phyloP scores from a whole-genome alignment of 2,329 filamentous ascomycete genomes.

The Diplodia sapinea region DNA sequence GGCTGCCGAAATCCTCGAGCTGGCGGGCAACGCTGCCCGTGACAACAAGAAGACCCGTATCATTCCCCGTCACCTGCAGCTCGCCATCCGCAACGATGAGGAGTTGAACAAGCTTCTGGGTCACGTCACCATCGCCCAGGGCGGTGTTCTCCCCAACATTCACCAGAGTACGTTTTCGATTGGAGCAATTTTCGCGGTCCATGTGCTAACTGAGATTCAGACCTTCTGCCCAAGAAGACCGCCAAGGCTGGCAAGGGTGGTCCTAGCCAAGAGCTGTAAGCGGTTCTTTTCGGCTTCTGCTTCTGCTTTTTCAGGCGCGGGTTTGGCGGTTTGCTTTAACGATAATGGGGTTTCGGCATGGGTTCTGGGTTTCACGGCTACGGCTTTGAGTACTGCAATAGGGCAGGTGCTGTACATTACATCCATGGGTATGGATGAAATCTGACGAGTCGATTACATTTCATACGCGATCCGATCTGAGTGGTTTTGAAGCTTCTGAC shows the following conservation, averaged over 20 bases:
- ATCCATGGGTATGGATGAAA: constrained; percentile 59
- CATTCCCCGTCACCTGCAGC: constrained; percentile 97
- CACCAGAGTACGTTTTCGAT: constrained; percentile 80
- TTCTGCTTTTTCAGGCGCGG: constrained; percentile 55
- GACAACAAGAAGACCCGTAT: constrained; percentile 99
- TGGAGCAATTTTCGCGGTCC: constrained; percentile 15
- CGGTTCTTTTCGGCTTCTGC: constrained; percentile 35
- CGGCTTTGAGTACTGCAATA: constrained; percentile 51
- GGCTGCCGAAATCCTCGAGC: constrained; percentile 96
- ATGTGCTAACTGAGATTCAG: constrained; percentile 60
- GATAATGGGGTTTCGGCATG: constrained; percentile 78
- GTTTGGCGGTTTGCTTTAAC: constrained; percentile 67
- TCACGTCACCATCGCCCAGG: constrained; percentile 95
- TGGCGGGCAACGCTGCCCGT: constrained; percentile 97
- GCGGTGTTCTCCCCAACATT: constrained; percentile 96
- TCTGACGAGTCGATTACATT: constrained; percentile 42
- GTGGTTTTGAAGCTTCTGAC: background rate
- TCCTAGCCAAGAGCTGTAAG: constrained; percentile 91
- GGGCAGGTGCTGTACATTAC: constrained; percentile 66
- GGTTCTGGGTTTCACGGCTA: constrained; percentile 58
- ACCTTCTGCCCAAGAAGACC: constrained; percentile 99
- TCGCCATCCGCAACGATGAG: constrained; percentile 99
- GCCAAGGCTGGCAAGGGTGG: constrained; percentile 86
- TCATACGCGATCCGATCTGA: constrained; percentile 10
- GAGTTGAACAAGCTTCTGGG: constrained; percentile 99